These are phyloP conservation scores for Elongisporangium senticosum DNA, from an alignment of 352 stramenopile species.

Conservation along the genomic window DNA sequence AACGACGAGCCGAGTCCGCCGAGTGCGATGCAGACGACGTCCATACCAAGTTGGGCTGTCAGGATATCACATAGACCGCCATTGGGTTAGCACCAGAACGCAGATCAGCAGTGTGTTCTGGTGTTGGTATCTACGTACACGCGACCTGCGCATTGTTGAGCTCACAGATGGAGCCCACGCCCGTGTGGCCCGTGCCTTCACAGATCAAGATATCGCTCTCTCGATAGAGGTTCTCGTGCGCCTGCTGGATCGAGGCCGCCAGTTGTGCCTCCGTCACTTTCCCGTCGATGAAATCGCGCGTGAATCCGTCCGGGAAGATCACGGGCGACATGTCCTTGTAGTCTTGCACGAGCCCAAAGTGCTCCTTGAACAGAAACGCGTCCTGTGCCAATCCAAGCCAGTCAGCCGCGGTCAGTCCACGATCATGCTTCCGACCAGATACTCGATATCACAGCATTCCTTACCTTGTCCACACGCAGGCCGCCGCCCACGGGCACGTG, in stretches of 20 bases:
- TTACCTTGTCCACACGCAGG: constrained; percentile 84
- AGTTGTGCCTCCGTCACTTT: constrained; percentile 87
- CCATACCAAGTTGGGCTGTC: constrained; percentile 70
- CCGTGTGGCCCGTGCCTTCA: constrained; percentile 92
- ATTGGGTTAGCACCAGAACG: constrained; percentile 3
- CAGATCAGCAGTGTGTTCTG: not conserved
- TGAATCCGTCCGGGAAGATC: constrained; percentile 96
- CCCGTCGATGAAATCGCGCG: constrained; percentile 95
- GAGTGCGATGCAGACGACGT: constrained; percentile 75
- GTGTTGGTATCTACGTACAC: constrained; percentile 22
- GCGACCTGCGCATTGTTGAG: constrained; percentile 89
- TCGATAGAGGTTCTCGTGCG: constrained; percentile 75
- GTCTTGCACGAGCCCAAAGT: constrained; percentile 94
- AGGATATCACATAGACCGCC: constrained; percentile 2
- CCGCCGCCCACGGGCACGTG: constrained; percentile 78
- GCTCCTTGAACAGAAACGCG: constrained; percentile 93
- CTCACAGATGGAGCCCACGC: constrained; percentile 88
- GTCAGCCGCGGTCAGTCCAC: constrained; percentile 18
- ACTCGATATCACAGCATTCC: too few species aligned
- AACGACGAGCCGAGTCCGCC: constrained; percentile 81
- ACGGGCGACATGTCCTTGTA: constrained; percentile 98
- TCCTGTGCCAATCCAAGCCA: constrained; percentile 42
- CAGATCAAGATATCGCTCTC: constrained; percentile 92
- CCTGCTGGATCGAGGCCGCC: constrained; percentile 67
- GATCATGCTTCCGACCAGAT: too few species aligned